Base-by-base conservation (phyloP, 164 flowering plant species). In the Cinnamomum chago region DNA sequence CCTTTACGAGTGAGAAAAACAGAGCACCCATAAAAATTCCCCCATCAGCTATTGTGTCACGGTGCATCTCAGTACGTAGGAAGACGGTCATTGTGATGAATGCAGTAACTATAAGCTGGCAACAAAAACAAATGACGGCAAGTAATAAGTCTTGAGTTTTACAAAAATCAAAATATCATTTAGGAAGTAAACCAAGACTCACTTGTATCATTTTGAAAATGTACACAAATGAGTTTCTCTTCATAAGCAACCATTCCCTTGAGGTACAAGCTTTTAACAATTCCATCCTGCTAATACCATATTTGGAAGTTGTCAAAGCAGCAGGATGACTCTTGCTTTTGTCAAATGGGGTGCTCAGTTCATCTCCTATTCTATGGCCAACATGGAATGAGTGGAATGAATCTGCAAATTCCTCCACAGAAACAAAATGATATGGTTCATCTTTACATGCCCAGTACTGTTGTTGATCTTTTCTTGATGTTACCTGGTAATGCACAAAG, bases 201-300 rank as follows among this genome's bases (percentile, higher is more conserved):
- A 82, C 86, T 58, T 83, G 83, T 13, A 50, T 24, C 62, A 78
- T 58, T 79, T 82, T 85, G 83, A 85, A 85, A 55, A 80, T 77
- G 79, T 84, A 81, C 30, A 84, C 74, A 62, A 79, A 84, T 30
- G 83, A 76, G 73, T 80, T 84, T 75, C 88, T 82, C 76, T 84
- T 84, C 88, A 87, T 85, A 0, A 87, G 78, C 62, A 79, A 12
- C 40, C 27, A 72, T 72, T 87, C 88, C 72, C 90, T 81, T 3
- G 79, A 71, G 3, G 78, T 35, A 62, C 85, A 82, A 30, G 87
- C 86, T 71, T 83, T 82, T 67, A 85, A 23, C 18, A 87, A 75
- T 28, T 90, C 92, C 82, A 67, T 87, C 81, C 84, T 86, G 72
- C 82, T 75, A 27, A 84, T 83, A 11, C 87, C 90, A 72, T 87